A percentile compares a stretch with the other conserved stretches of the same genome.
Conservation (phyloP, 2,329 filamentous ascomycete genomes). For the Samsoniella hepiali region DNA sequence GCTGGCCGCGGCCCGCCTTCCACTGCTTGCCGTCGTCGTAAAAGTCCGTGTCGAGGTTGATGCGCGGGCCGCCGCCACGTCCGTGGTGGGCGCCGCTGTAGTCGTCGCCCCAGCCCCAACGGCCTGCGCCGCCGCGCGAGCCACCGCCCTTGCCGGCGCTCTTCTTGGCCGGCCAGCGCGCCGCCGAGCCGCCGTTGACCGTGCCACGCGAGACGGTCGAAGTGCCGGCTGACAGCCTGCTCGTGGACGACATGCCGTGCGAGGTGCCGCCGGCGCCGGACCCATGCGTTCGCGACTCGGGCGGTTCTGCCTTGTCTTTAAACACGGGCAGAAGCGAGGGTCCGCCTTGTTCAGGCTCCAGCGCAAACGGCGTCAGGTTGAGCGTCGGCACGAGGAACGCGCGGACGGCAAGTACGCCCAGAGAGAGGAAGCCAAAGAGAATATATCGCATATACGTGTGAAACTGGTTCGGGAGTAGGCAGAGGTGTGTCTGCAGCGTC, state of each 20-base stretch:
- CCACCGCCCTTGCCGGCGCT: conserved; percentile 43
- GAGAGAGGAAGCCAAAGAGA: conserved; percentile 53
- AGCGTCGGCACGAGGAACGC: conserved; percentile 57
- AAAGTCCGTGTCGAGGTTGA: conserved; percentile 50
- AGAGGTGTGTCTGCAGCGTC: conserved; percentile 86
- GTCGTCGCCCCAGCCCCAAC: conserved; percentile 45
- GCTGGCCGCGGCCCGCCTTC: conserved; percentile 30
- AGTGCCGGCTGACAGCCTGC: conserved; percentile 18
- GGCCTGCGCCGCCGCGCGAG: conserved; percentile 26
- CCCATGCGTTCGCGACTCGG: conserved; percentile 25
- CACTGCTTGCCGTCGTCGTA: conserved; percentile 42
- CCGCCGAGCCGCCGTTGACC: conserved; percentile 25
- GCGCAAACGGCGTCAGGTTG: conserved; percentile 51
- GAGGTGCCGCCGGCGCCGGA: conserved; percentile 25
- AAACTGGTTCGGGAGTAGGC: conserved; percentile 84
- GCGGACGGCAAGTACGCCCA: conserved; percentile 50
- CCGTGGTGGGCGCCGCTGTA: conserved; percentile 34
- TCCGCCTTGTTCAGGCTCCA: conserved; percentile 38
- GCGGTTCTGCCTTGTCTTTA: conserved; percentile 52
- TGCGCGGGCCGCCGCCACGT: conserved; percentile 43
- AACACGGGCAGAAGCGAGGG: conserved; percentile 42
- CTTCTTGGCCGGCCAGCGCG: conserved; percentile 25
- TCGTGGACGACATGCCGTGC: conserved; percentile 19
- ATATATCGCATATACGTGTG: conserved; percentile 79
- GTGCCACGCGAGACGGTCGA: conserved; percentile 23